Conservation (phyloP, 2,329 filamentous ascomycete genomes). For the Pyricularia sp. region DNA sequence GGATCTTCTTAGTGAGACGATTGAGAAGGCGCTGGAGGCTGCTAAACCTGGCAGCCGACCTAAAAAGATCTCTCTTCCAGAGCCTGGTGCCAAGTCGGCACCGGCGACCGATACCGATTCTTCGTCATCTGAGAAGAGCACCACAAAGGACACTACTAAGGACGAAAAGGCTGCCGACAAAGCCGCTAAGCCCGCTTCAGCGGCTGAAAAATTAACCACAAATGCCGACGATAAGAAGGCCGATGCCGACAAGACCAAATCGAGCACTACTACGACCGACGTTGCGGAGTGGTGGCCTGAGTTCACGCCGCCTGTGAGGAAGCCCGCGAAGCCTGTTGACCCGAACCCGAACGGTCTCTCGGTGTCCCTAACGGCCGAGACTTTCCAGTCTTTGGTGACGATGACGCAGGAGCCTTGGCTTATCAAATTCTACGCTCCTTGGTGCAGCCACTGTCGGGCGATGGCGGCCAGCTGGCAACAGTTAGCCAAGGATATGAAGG, state of each 20-base stretch:
- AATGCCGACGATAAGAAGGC: constrained; percentile 11
- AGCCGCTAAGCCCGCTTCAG: constrained; percentile 8
- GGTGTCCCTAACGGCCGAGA: constrained; percentile 68
- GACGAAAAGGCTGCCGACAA: constrained; percentile 9
- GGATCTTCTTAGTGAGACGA: constrained; percentile 52
- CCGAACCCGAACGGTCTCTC: constrained; percentile 72
- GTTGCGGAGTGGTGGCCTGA: constrained; percentile 11
- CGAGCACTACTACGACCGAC: constrained; percentile 12
- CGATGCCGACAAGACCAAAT: constrained; percentile 9
- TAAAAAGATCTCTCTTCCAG: constrained; percentile 56
- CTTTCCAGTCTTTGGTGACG: constrained; percentile 77
- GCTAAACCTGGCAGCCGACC: constrained; percentile 76
- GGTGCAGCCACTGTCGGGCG: constrained; percentile 93
- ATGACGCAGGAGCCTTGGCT: constrained; percentile 92
- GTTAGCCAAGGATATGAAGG: constrained; percentile 85
- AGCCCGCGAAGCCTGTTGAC: constrained; percentile 42
- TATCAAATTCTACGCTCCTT: constrained; percentile 96
- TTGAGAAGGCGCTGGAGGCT: constrained; percentile 70
- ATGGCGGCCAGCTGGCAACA: constrained; percentile 86
- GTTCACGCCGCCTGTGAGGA: constrained; percentile 30
- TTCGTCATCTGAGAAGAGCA: not conserved
- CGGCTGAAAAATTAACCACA: constrained; percentile 13
- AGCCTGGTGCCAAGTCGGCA: constrained; percentile 48
- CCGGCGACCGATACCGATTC: not conserved
- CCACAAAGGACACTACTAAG: constrained; percentile 5